phyloP scores from a whole-genome alignment of 352 stramenopile species.

The Globisporangium cederbergense region DNA sequence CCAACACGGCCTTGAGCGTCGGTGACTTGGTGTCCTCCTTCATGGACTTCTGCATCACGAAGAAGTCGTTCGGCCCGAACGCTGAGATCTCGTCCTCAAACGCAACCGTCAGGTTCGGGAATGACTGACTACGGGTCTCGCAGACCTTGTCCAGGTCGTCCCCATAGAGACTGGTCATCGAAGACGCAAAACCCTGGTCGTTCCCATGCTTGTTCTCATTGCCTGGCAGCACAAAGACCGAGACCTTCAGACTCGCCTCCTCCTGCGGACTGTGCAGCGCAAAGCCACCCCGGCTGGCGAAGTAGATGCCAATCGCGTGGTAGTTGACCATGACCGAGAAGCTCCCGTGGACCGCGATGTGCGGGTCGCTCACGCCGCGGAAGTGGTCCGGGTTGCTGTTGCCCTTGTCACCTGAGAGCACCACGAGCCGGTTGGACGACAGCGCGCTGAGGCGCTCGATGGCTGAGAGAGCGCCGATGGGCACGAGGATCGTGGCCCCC shows the following conservation, averaged over 20 bases:
- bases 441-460: conserved; percentile 69
- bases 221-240: conserved; percentile 73
- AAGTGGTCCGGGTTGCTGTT: conserved; percentile 94
- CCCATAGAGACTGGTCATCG: conserved; percentile 42
- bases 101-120: conserved; percentile 63
- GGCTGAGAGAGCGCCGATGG: conserved; percentile 85
- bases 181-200: background rate
- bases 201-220: background rate
- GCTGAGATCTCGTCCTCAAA: conserved; percentile 86
- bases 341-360: conserved; percentile 94
- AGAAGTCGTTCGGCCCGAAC: conserved; percentile 95
- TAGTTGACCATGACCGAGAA: conserved; percentile 97
- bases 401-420: conserved; percentile 93
- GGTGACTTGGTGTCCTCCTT: conserved; percentile 82
- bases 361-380: conserved; percentile 85
- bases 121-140: conserved; percentile 47
- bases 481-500: conserved; percentile 86
- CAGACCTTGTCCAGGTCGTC: conserved; percentile 62
- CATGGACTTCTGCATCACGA: conserved; percentile 90
- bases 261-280: conserved; percentile 91
- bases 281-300: conserved; percentile 89
- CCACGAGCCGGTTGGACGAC: conserved; percentile 53
- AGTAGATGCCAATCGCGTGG: conserved; percentile 91
- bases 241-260: conserved; percentile 92
- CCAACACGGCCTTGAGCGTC: conserved; percentile 84